These are phyloP conservation scores for Trichoderma semiorbis DNA, from an alignment of 2,329 filamentous ascomycete genomes.

Conservation along the genomic window DNA sequence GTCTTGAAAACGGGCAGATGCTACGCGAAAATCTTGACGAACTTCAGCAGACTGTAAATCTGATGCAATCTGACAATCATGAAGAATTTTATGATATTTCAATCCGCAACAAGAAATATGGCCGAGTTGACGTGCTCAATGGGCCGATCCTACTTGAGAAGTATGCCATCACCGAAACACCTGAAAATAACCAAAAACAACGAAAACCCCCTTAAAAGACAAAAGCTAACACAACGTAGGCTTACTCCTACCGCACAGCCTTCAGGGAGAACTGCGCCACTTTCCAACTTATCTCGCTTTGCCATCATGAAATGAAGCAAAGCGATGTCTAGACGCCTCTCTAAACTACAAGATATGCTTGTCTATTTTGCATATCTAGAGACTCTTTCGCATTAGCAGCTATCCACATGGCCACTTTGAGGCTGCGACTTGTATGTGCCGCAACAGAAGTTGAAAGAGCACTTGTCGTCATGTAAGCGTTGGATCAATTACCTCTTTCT, in stretches of 20 bases:
- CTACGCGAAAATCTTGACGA: conserved; percentile 87
- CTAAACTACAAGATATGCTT: neutral
- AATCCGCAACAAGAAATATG: conserved; percentile 87
- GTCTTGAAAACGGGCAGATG: conserved; percentile 79
- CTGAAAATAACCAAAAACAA: neutral
- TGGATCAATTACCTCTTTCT: neutral
- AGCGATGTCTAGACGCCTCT: neutral
- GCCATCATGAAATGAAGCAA: conserved; percentile 50
- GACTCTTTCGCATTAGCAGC: neutral
- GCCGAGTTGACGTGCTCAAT: conserved; percentile 85
- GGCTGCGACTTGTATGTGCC: neutral
- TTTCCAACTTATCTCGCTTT: conserved; percentile 69
- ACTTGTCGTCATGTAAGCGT: neutral
- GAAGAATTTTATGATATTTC: conserved; percentile 96
- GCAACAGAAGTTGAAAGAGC: neutral
- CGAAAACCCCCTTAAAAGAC: neutral
- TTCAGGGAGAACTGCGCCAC: conserved; percentile 58
- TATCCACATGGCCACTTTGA: neutral
- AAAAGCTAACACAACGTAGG: conserved; percentile 37
- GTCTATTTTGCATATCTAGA: neutral
- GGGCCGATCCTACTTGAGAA: conserved; percentile 91
- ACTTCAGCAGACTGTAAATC: conserved; percentile 83
- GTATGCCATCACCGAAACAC: conserved; percentile 43
- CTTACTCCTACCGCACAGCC: conserved; percentile 62
- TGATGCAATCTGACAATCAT: conserved; percentile 85